Conservation (phyloP, 192 early-diverging fungal species). For the Lunasporangiospora selenospora region DNA sequence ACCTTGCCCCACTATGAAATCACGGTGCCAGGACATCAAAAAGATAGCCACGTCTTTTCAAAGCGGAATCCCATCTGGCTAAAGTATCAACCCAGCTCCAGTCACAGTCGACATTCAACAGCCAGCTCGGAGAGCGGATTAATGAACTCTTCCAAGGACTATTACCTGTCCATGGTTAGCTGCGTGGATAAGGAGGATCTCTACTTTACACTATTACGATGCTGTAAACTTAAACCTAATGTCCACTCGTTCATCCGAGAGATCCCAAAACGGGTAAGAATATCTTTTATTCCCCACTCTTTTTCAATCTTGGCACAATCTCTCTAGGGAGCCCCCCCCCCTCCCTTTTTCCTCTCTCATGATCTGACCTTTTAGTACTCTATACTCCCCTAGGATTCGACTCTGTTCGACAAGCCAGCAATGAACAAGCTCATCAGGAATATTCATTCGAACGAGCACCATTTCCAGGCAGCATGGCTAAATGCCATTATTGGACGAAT, state of each 20-base stretch:
- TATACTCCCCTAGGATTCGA: constrained; percentile 27
- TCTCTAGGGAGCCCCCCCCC: neutral
- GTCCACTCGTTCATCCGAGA: constrained; percentile 31
- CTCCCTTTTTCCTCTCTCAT: neutral
- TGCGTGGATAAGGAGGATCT: constrained; percentile 88
- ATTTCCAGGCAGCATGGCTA: constrained; percentile 72
- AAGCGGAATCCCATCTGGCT: constrained; percentile 61
- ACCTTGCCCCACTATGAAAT: constrained; percentile 71
- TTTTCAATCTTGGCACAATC: neutral
- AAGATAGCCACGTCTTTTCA: constrained; percentile 71
- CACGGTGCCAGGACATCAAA: constrained; percentile 55
- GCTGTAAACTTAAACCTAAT: constrained; percentile 55
- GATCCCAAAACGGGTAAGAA: constrained; percentile 37
- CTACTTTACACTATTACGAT: constrained; percentile 83
- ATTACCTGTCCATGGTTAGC: constrained; percentile 64
- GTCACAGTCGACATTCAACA: constrained; percentile 20
- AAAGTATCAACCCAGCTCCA: constrained; percentile 24
- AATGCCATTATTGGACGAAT: constrained; percentile 84
- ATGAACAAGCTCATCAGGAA: constrained; percentile 53
- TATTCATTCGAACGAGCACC: constrained; percentile 61
- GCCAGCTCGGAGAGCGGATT: constrained; percentile 15
- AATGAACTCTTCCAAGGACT: constrained; percentile 10
- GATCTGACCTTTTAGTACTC: neutral
- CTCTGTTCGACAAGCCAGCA: constrained; percentile 49
- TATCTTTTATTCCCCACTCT: neutral